Percentiles rank a stretch among this genome's conserved stretches.
Evolutionary conservation across 257 asterid species (phyloP).

Genomic region (Voacanga thouarsii): DNA sequence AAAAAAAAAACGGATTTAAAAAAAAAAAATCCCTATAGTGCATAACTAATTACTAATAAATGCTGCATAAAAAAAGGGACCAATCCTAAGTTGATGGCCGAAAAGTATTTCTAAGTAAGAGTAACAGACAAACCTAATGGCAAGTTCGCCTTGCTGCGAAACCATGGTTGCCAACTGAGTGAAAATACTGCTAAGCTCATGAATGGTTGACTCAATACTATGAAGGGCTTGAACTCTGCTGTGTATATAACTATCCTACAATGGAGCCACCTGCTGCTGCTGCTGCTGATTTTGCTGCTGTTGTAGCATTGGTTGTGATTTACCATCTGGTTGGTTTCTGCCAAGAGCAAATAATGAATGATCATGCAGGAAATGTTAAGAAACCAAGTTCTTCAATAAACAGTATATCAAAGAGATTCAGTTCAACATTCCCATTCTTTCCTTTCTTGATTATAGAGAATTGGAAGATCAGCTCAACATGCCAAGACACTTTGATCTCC

Average conservation of each 20-base stretch:
- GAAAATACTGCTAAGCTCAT: constrained; percentile 79
- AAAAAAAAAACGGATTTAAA: no score
- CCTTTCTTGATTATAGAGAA: not conserved
- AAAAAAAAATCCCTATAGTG: not conserved
- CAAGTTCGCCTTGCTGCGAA: constrained; percentile 86
- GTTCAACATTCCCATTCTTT: not conserved
- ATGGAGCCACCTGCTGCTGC: constrained; percentile 75
- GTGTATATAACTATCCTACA: constrained; percentile 61
- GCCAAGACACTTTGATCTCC: not conserved
- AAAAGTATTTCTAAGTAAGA: not conserved
- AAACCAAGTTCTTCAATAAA: not conserved
- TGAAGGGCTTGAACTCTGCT: constrained; percentile 74
- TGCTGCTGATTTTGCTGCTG: constrained; percentile 81
- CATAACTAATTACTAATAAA: not conserved
- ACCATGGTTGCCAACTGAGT: constrained; percentile 91
- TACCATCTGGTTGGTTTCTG: constrained; percentile 8
- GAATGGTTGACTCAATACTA: constrained; percentile 79
- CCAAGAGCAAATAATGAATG: not conserved
- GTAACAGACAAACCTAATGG: constrained; percentile 50
- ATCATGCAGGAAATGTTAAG: not conserved
- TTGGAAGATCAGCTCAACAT: not conserved
- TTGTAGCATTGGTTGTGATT: constrained; percentile 73
- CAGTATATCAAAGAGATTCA: not conserved
- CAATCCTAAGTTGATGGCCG: not conserved
- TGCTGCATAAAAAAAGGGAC: not conserved